phyloP scores from a whole-genome alignment of 495 filamentous ascomycete genomes.

The Tuber calosporum region DNA sequence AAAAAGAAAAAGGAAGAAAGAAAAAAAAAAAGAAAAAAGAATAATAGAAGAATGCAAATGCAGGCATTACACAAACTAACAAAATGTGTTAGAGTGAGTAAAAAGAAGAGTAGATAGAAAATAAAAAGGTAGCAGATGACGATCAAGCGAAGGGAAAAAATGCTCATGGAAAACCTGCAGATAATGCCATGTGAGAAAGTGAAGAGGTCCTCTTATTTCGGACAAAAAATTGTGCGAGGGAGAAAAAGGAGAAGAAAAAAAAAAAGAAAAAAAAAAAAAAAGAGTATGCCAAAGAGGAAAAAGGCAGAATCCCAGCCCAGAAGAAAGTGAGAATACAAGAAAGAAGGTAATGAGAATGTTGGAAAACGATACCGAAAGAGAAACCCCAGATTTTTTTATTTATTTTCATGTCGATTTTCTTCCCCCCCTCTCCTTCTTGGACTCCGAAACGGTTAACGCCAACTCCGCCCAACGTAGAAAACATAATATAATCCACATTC shows the following conservation, averaged over 20 bases:
- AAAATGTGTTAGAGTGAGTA: slow-evolving; percentile 16
- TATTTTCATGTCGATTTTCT: neutral
- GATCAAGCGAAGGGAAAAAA: slow-evolving; percentile 1
- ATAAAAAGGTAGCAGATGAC: neutral
- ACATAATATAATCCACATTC: slow-evolving; percentile 16
- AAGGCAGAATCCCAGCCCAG: neutral
- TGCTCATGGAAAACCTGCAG: slow-evolving; percentile 8
- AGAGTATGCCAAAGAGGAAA: slow-evolving; percentile 9
- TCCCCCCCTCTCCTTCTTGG: neutral
- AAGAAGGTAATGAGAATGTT: slow-evolving; percentile 22
- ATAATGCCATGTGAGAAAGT: neutral
- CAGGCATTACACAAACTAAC: slow-evolving; percentile 30
- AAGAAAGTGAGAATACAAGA: slow-evolving; percentile 11
- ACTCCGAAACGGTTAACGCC: slow-evolving; percentile 33
- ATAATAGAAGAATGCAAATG: slow-evolving; percentile 35
- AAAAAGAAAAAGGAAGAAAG: slow-evolving; percentile 10
- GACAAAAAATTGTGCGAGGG: neutral
- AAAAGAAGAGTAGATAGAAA: slow-evolving; percentile 18
- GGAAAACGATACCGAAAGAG: slow-evolving; percentile 15
- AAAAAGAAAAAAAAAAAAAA: neutral
- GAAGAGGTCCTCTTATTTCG: neutral
- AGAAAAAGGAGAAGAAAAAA: neutral
- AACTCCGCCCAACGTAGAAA: slow-evolving; percentile 40
- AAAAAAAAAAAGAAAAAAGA: slow-evolving; percentile 18
- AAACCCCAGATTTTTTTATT: neutral